Base-by-base conservation (phyloP, 2,329 filamentous ascomycete species). In the Bipolaris gigantea region DNA sequence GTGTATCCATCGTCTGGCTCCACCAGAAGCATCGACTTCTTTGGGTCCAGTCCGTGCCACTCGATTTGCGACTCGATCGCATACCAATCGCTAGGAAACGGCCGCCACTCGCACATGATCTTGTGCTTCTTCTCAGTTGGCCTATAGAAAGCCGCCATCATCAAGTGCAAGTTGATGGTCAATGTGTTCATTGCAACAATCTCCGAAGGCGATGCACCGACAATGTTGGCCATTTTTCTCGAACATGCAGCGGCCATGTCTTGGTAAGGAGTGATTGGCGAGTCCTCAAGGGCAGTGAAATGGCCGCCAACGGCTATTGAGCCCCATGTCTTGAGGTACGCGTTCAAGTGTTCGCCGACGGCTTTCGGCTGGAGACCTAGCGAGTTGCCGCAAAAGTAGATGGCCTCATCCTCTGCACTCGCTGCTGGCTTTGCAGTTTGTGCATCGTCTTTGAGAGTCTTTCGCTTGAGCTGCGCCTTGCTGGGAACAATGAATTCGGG, bases 301-400 rank as follows among this genome's bases (percentile, higher is more conserved):
- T 96, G 92, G 0, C 91, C 91, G 25, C 88, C 85, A 16, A 96
- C 92, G 15, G 87, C 92, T 59, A 94, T 88, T 0, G 85, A 87
- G 0, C 87, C 88, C 92, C 92, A 96, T 18, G 90, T 91, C 58
- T 88, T 83, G 1, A 96, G 81, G 63, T 94, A 90, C 4, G 85
- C 82, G 33, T 86, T 79, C 59, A 95, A 75, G 60, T 90, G 85
- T n/a, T 81, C 76, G 15, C 83, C 79, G 0, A 87, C 85, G 5
- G 83, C 83, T 58, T 83, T 85, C 25, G 92, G 91, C 72, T 96
- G 92, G 2, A 92, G 83, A 33, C 92, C 92, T 1, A 96, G 81
- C 0, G 91, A 96, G 77, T 96, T 96, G 49, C 92, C 92, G 63
- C 91, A 93, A 58, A 96, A 87, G 73, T 96, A 96, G 52, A 90